Base-by-base conservation (phyloP, 108 stramenopile species). In the Cyclotella kingstonii region DNA sequence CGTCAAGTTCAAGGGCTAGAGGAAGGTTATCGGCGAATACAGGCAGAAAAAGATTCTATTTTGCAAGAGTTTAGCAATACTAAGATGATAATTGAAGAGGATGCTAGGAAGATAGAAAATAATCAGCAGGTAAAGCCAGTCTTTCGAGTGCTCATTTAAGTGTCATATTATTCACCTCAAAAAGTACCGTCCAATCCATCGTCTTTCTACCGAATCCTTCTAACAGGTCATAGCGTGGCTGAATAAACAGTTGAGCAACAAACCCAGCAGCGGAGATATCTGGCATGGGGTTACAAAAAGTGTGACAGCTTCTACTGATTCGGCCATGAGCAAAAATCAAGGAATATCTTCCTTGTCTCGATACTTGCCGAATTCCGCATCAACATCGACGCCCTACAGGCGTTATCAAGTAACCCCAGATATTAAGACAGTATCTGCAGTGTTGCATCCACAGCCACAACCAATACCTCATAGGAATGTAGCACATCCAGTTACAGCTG, bases 141-240 rank as follows among this genome's bases (percentile, higher is more conserved):
- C 4, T 5, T 22, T 21, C 28, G 21, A 14, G 22, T 40, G 31
- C 6, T 4, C 12, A 18, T 12, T 18, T 26, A 3, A 49, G 27
- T 31, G 45, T 35, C 31, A 19, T 27, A 17, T 2, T 42, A 8
- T 15, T 27, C 3, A n/a, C 38, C 8, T 21, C 18, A 15, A 3
- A 28, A 23, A 35, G 10, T 21, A 34, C 14, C 25, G 33, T 23
- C 0, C 49, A n/a, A 47, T 3, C n/a, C 12, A 22, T 57, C 5
- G 4, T 27, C 34, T n/a, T 9, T 22, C 50, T 47, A 5, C 9
- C 2, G 17, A 5, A 18, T 33, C 31, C 28, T 21, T 61, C 51
- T 14, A 31, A 23, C 41, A 69, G 68, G 69, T 71, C 28, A 75
- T 75, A 25, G 65, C 74, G 22, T 75, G 74, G 74, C 42, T 75